Conservation (phyloP, 2,329 filamentous ascomycete species). For the Botrytis squamosa region DNA sequence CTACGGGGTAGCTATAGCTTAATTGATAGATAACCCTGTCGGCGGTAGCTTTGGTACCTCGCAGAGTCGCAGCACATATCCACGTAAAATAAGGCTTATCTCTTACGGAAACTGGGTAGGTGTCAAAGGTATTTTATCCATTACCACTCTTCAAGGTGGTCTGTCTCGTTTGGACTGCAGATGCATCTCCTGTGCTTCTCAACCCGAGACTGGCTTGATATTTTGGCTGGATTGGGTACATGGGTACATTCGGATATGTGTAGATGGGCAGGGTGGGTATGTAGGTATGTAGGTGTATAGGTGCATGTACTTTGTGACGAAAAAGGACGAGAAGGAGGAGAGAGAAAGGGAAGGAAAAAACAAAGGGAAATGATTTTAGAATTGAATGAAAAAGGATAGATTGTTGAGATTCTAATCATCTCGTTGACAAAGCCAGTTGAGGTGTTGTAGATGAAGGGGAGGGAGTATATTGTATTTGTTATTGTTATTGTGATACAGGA, state of each 20-base stretch:
- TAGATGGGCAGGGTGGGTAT: neutral
- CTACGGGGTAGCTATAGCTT: neutral
- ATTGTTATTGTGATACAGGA: no score
- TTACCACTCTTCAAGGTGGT: neutral
- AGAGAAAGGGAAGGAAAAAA: neutral
- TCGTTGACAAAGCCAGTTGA: neutral
- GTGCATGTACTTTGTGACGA: neutral
- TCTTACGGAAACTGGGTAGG: no score
- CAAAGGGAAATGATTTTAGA: no score
- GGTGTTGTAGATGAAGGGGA: neutral
- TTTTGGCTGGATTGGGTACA: neutral
- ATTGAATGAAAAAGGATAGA: neutral
- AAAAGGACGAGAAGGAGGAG: neutral
- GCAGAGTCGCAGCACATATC: constrained; percentile 14
- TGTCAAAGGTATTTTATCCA: neutral
- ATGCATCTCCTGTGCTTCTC: neutral
- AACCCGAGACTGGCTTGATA: neutral
- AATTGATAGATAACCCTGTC: neutral
- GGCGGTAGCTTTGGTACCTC: constrained; percentile 14
- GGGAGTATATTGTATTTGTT: neutral
- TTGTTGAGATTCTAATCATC: neutral
- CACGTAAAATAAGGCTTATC: neutral
- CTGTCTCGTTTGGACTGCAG: neutral
- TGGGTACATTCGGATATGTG: neutral
- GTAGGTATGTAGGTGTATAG: neutral